Base-by-base conservation (phyloP, 2,329 filamentous ascomycete genomes). In the Phialophora expanda region DNA sequence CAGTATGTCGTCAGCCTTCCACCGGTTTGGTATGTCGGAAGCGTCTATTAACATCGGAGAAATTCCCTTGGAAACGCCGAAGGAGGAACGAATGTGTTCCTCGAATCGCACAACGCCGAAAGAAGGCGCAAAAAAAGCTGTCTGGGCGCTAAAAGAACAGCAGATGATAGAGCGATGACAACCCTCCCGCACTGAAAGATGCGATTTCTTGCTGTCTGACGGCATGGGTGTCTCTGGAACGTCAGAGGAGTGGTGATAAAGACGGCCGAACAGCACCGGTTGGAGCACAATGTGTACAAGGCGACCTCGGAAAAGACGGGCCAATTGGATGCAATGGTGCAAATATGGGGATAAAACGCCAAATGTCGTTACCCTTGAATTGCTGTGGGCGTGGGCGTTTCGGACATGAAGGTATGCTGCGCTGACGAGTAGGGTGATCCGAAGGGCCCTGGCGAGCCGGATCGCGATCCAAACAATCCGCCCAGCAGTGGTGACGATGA, bases 301-400 rank as follows among this genome's bases (percentile, higher is more conserved):
- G 14, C 38, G 38, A 41, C 38, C 14, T 41, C 14, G 38, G 38
- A 41, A 26, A 65, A 54, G 26, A 24, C 48, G 56, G 46, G 46
- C 48, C 50, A 46, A 51, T 14, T 41, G 22, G 57, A 48, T 65
- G 50, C 46, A 32, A 48, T 20, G 20, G 22, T 48, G 30, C 46
- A 41, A 54, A 12, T 71, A 66, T 14, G n/a, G 24, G 53, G 55
- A n/a, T 26, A 53, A 66, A 32, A 55, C 26, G 22, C 32, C 24
- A 30, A 32, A 50, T 17, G 58, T 50, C 51, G 58, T 71, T 66
- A 75, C 24, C 78, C 77, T 61, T 70, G 75, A 44, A 79, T 78
- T 44, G 76, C 75, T 65, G 81, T 80, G n/a, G 80, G 80, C 2
- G 80, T 77, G 57, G 82, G 80, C 58, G 78, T 76, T 66, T 83